A percentile compares a stretch with the other conserved stretches of the same genome.
These are phyloP conservation scores for Suillus spraguei DNA, from an alignment of 768 basidiomycete species.

Conservation along the genomic window DNA sequence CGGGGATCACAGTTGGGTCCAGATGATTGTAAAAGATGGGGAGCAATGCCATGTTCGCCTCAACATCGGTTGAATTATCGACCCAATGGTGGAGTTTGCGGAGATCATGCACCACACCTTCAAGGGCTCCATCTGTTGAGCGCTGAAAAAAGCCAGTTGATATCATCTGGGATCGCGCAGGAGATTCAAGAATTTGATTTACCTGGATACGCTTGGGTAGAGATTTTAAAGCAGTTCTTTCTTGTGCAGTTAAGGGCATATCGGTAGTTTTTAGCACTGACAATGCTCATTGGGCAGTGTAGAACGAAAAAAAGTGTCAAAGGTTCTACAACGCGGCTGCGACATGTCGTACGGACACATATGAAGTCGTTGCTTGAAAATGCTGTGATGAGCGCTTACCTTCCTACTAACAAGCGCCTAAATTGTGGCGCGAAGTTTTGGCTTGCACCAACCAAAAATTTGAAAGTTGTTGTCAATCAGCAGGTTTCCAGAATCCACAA, in stretches of 20 bases:
- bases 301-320: not conserved
- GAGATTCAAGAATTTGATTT: not conserved
- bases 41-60: conserved; percentile 4
- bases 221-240: conserved; percentile 5
- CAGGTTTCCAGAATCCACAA: no score
- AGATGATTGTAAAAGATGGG: conserved; percentile 11
- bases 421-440: not conserved
- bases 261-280: not conserved
- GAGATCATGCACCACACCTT: not conserved
- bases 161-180: not conserved
- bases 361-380: conserved; percentile 4
- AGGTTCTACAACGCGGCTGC: not conserved
- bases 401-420: not conserved
- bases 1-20: conserved; percentile 7
- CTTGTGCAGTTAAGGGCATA: conserved; percentile 8
- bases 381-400: conserved; percentile 7
- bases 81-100: conserved; percentile 4
- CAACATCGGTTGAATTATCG: not conserved
- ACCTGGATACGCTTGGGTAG: conserved; percentile 6
- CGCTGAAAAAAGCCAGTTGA: conserved; percentile 5
- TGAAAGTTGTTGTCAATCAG: no score
- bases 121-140: not conserved
- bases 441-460: not conserved
- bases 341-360: not conserved
- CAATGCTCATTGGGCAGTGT: not conserved